Evolutionary conservation across 1,284 basidiomycete species (phyloP).

Genomic region (Austroboletus novae-zelandiae): DNA sequence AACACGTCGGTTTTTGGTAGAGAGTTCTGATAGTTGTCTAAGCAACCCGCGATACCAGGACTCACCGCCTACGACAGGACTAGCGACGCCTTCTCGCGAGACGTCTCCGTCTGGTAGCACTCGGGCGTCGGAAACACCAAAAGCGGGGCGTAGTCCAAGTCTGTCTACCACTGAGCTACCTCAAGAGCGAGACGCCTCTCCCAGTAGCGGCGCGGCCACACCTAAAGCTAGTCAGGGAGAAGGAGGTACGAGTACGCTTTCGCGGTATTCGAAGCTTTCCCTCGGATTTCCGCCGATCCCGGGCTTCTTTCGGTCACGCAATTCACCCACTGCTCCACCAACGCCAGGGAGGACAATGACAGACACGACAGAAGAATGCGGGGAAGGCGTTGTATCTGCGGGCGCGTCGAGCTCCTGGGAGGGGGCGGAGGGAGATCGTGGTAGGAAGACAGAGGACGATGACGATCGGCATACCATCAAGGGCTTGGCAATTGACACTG

Average conservation of each 20-base stretch:
- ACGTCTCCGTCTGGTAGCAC: slow-evolving; percentile 14
- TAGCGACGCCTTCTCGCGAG: slow-evolving; percentile 27
- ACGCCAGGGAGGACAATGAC: slow-evolving; percentile 15
- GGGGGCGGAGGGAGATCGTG: slow-evolving; percentile 3
- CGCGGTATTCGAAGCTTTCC: slow-evolving; percentile 43
- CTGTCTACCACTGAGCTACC: slow-evolving; percentile 27
- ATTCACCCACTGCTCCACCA: slow-evolving; percentile 42
- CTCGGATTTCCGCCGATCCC: slow-evolving; percentile 62
- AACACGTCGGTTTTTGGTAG: neutral
- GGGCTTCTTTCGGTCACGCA: slow-evolving; percentile 60
- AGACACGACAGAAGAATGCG: slow-evolving; percentile 29
- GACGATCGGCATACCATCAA: slow-evolving; percentile 63
- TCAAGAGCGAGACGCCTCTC: slow-evolving; percentile 38
- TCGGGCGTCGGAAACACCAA: slow-evolving; percentile 33
- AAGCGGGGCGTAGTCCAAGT: slow-evolving; percentile 31
- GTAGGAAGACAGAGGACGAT: slow-evolving; percentile 38
- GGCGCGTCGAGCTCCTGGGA: slow-evolving; percentile 8
- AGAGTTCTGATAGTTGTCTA: slow-evolving; percentile 17
- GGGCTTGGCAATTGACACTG: slow-evolving; percentile 35
- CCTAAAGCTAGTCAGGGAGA: slow-evolving; percentile 40
- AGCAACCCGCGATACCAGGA: slow-evolving; percentile 21
- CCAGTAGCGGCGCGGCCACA: slow-evolving; percentile 53
- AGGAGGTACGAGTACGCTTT: slow-evolving; percentile 23
- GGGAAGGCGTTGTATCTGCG: slow-evolving; percentile 20
- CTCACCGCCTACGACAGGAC: slow-evolving; percentile 24